Evolutionary conservation across 2,329 filamentous ascomycete species (phyloP).

Genomic region (Colletotrichum kahawae): DNA sequence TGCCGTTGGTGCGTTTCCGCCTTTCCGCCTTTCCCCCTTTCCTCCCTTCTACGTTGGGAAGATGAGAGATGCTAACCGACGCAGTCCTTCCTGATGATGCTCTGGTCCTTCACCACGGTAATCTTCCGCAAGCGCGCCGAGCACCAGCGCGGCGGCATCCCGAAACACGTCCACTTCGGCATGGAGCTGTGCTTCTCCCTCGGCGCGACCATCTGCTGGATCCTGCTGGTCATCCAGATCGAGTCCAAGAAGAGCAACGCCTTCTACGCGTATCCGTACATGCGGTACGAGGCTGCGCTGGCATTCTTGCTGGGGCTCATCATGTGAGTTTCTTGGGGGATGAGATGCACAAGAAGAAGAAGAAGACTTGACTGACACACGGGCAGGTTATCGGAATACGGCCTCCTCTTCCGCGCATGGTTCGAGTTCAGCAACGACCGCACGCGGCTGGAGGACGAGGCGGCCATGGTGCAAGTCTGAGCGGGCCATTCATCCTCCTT

Average conservation of each 20-base stretch:
- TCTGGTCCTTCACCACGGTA: constrained; percentile 16
- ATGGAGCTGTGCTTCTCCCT: constrained; percentile 23
- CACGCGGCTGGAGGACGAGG: background rate
- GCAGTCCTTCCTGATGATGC: background rate
- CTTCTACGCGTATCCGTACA: constrained; percentile 21
- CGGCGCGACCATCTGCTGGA: constrained; percentile 21
- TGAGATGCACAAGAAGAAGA: too few species aligned
- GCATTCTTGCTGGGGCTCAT: constrained; percentile 17
- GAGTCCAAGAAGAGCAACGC: constrained; percentile 15
- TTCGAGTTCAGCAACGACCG: constrained; percentile 20
- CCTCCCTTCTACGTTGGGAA: too few species aligned
- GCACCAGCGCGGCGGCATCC: constrained; percentile 3
- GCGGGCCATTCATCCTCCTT: too few species aligned
- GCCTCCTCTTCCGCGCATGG: constrained; percentile 17
- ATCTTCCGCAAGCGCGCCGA: constrained; percentile 7
- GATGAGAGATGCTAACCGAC: background rate
- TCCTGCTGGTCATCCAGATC: constrained; percentile 22
- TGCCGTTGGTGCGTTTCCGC: constrained; percentile 18
- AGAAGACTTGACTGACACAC: too few species aligned
- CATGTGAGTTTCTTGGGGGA: constrained; percentile 17
- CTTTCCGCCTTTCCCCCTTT: too few species aligned
- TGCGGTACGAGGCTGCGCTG: constrained; percentile 23
- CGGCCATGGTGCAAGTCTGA: constrained; percentile 13
- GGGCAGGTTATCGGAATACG: constrained; percentile 10
- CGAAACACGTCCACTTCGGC: constrained; percentile 23